Conservation (phyloP, 108 stramenopile genomes). For the Cyclotella baltica region DNA sequence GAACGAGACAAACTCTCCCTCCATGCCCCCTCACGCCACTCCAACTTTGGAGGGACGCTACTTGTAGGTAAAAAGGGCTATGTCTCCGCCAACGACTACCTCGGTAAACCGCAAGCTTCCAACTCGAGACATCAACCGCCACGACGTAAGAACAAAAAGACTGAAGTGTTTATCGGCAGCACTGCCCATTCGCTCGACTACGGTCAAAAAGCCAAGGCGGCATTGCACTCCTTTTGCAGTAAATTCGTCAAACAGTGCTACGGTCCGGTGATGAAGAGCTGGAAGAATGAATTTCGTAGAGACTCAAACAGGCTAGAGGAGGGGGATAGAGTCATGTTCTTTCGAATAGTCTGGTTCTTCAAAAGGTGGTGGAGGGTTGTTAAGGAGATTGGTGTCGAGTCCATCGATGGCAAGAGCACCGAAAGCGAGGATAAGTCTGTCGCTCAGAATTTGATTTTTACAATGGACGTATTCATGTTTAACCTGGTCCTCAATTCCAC, state of each 20-base stretch:
- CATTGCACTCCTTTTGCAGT: conserved; percentile 73
- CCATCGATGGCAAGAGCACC: neutral
- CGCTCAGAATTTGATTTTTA: conserved; percentile 75
- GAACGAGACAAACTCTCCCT: conserved; percentile 59
- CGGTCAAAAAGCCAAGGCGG: conserved; percentile 65
- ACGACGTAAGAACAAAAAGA: conserved; percentile 60
- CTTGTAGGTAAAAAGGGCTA: conserved; percentile 62
- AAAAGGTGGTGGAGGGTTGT: conserved; percentile 82
- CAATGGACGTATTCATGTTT: conserved; percentile 94
- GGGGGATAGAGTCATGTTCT: conserved; percentile 79
- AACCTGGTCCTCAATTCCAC: conserved; percentile 83
- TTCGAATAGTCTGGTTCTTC: conserved; percentile 87
- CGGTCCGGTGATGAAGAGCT: conserved; percentile 88
- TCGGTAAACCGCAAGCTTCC: conserved; percentile 6
- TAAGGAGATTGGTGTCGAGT: conserved; percentile 12
- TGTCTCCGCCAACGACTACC: conserved; percentile 53
- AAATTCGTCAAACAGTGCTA: conserved; percentile 79
- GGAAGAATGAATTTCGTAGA: conserved; percentile 91
- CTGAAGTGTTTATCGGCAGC: conserved; percentile 74
- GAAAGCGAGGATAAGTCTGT: conserved; percentile 21
- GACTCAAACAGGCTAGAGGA: conserved; percentile 86
- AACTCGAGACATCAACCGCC: conserved; percentile 19
- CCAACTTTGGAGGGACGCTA: conserved; percentile 87
- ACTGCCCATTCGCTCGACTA: conserved; percentile 34
- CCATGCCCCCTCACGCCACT: conserved; percentile 69